These are phyloP conservation scores for Rubus idaeus DNA, from an alignment of 306 rosid genomes.

Conservation along the genomic window DNA sequence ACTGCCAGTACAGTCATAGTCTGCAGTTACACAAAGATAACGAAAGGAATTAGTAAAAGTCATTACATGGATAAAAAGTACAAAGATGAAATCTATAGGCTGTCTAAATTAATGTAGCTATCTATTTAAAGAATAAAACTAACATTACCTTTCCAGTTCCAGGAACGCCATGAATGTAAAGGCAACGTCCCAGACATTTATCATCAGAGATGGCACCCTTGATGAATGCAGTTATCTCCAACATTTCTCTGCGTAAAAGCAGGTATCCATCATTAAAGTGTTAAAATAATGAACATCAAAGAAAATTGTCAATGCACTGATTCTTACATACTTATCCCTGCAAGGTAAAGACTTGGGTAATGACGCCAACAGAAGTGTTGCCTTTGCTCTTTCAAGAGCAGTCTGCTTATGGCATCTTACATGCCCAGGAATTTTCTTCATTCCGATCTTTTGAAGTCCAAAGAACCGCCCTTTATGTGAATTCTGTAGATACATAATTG, in stretches of 20 bases:
- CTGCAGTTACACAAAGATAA: slow-evolving; percentile 45
- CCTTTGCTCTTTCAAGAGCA: slow-evolving; percentile 89
- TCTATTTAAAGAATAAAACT: slow-evolving; percentile 9
- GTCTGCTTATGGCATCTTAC: slow-evolving; percentile 85
- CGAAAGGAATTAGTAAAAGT: slow-evolving; percentile 12
- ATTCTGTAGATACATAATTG: slow-evolving; percentile 50
- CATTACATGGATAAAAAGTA: slow-evolving; percentile 7
- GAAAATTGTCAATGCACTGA: slow-evolving; percentile 15
- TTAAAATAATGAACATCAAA: slow-evolving; percentile 10
- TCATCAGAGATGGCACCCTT: slow-evolving; percentile 80
- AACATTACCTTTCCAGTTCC: slow-evolving; percentile 89
- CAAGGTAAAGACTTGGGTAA: slow-evolving; percentile 86
- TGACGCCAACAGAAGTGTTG: slow-evolving; percentile 77
- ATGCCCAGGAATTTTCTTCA: slow-evolving; percentile 74
- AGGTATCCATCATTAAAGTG: slow-evolving; percentile 27
- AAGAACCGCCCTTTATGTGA: slow-evolving; percentile 66
- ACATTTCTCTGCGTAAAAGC: slow-evolving; percentile 66
- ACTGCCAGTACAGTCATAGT: slow-evolving; percentile 85
- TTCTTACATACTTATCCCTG: slow-evolving; percentile 72
- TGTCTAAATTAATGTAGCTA: slow-evolving; percentile 9
- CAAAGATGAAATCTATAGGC: slow-evolving; percentile 12
- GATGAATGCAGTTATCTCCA: slow-evolving; percentile 75
- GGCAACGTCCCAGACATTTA: slow-evolving; percentile 90
- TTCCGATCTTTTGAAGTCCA: slow-evolving; percentile 87
- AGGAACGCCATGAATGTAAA: slow-evolving; percentile 96